A percentile compares a stretch with the other conserved stretches of the same genome.
Evolutionary conservation across 1,284 basidiomycete species (phyloP).

Genomic region (Tilletia walkeri): DNA sequence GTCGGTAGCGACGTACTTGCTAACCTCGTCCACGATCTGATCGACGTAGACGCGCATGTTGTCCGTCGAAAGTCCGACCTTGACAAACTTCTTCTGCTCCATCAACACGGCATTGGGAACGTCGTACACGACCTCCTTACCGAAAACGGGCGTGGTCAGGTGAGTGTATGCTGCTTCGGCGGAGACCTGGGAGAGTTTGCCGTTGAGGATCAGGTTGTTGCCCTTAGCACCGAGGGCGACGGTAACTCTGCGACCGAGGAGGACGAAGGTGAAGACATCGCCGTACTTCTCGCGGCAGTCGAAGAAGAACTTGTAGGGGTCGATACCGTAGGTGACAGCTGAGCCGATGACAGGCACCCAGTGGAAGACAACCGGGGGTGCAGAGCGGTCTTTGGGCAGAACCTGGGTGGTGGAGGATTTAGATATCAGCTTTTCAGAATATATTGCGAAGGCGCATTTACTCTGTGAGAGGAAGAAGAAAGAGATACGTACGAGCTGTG

Average conservation of each 20-base stretch:
- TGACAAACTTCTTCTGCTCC: constrained; percentile 94
- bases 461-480: not conserved
- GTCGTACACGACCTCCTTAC: constrained; percentile 96
- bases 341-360: constrained; percentile 74
- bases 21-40: constrained; percentile 70
- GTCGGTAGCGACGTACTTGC: constrained; percentile 58
- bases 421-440: not conserved
- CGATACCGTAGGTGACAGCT: constrained; percentile 71
- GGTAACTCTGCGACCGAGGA: constrained; percentile 85
- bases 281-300: constrained; percentile 74
- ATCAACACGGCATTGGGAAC: constrained; percentile 94
- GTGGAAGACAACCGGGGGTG: constrained; percentile 77
- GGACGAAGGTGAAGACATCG: constrained; percentile 74
- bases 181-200: constrained; percentile 84
- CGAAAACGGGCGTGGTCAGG: constrained; percentile 65
- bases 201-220: constrained; percentile 90
- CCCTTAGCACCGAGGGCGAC: constrained; percentile 89
- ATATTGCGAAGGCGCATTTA: constrained; percentile 23
- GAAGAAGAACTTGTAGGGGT: constrained; percentile 75
- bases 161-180: constrained; percentile 92
- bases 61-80: constrained; percentile 83
- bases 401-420: constrained; percentile 55
- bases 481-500: constrained; percentile 63
- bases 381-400: constrained; percentile 36
- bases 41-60: constrained; percentile 87